A percentile compares a stretch with the other conserved stretches of the same genome.
Evolutionary conservation across 2,329 filamentous ascomycete genomes (phyloP).

Genomic region (Ophiostoma fasciatum): DNA sequence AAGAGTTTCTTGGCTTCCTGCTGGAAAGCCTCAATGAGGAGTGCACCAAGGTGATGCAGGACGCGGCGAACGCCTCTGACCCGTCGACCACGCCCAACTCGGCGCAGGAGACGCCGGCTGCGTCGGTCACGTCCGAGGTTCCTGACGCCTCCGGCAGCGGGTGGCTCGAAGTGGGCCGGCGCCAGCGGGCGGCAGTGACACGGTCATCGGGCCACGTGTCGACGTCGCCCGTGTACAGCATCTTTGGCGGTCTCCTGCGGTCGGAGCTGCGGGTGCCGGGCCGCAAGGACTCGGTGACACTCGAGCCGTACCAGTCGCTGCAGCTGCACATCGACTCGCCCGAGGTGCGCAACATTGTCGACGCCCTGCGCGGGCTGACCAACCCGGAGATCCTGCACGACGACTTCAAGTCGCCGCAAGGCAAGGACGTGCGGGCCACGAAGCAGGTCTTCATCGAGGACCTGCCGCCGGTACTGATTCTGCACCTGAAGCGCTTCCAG

Average conservation of each 20-base stretch:
- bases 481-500: conserved; percentile 95
- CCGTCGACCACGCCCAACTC: conserved; percentile 22
- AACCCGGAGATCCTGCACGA: conserved; percentile 73
- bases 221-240: conserved; percentile 74
- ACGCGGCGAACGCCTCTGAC: conserved; percentile 22
- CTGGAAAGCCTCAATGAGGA: conserved; percentile 89
- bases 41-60: conserved; percentile 61
- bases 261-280: conserved; percentile 82
- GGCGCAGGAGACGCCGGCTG: conserved; percentile 27
- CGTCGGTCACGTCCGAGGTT: conserved; percentile 15
- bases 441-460: conserved; percentile 94
- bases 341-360: conserved; percentile 78
- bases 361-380: conserved; percentile 76
- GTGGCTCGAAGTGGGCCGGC: conserved; percentile 92
- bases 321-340: conserved; percentile 87
- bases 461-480: conserved; percentile 77
- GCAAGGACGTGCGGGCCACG: conserved; percentile 61
- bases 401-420: conserved; percentile 67
- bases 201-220: conserved; percentile 65
- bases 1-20: conserved; percentile 90
- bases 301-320: conserved; percentile 85
- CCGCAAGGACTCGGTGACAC: conserved; percentile 76
- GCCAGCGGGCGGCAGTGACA: conserved; percentile 76
- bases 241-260: conserved; percentile 82
- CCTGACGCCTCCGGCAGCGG: conserved; percentile 29